Evolutionary conservation across 1,284 basidiomycete species (phyloP).

Genomic region (Irpex sp.): DNA sequence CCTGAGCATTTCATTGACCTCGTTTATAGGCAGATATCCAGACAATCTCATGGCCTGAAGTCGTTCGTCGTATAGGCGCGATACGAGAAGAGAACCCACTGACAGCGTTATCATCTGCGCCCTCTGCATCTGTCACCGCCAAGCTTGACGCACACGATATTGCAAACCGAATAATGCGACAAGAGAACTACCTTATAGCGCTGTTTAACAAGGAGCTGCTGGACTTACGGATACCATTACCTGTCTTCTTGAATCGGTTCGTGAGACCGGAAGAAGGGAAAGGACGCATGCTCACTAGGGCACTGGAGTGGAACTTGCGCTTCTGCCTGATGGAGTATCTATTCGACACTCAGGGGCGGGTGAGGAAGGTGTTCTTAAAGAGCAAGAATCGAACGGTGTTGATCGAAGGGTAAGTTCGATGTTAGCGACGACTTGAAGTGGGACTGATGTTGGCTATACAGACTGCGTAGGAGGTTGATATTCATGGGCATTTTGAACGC

Average conservation of each 20-base stretch:
- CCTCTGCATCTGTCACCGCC: conserved; percentile 48
- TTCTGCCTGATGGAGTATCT: conserved; percentile 94
- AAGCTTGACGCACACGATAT: conserved; percentile 97
- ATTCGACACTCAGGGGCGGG: conserved; percentile 83
- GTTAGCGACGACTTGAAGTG: neutral
- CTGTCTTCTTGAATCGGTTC: conserved; percentile 46
- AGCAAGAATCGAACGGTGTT: conserved; percentile 73
- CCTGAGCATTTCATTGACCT: neutral
- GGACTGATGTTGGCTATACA: conserved; percentile 26
- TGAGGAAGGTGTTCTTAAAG: conserved; percentile 87
- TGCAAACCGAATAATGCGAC: conserved; percentile 93
- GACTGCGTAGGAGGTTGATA: conserved; percentile 80
- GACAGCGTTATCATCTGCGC: conserved; percentile 73
- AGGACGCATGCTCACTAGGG: conserved; percentile 77
- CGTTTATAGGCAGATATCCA: conserved; percentile 82
- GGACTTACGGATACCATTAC: conserved; percentile 81
- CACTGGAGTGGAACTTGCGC: conserved; percentile 93
- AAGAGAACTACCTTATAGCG: conserved; percentile 97
- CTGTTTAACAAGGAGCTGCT: conserved; percentile 96
- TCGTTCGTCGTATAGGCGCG: conserved; percentile 83
- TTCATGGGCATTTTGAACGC: conserved; percentile 97
- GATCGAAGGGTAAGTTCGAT: conserved; percentile 70
- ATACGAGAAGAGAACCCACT: conserved; percentile 90
- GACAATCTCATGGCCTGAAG: conserved; percentile 94
- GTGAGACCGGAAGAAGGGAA: conserved; percentile 52